Evolutionary conservation across 176 grass and related monocot species (phyloP).

Genomic region (Zoysia japonica): DNA sequence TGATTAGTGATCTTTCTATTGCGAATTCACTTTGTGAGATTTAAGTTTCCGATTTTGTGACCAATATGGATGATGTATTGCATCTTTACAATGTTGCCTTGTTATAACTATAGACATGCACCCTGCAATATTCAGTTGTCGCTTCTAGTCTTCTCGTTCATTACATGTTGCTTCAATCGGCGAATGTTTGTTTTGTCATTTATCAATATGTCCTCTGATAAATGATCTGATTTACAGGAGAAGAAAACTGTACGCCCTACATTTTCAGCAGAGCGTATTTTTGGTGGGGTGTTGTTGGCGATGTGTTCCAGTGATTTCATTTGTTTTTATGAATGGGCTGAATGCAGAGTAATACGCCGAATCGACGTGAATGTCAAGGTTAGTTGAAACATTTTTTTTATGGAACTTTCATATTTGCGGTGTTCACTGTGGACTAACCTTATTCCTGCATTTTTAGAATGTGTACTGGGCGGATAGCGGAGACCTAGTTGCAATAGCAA

Average conservation of each 20-base stretch:
- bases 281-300: constrained; percentile 87
- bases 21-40: constrained; percentile 11
- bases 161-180: not conserved
- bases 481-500: constrained; percentile 92
- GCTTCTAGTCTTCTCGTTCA: not conserved
- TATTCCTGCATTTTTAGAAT: constrained; percentile 56
- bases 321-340: constrained; percentile 99
- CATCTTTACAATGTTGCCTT: not conserved
- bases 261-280: constrained; percentile 87
- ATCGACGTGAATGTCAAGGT: constrained; percentile 99
- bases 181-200: not conserved
- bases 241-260: constrained; percentile 87
- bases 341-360: constrained; percentile 85
- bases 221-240: constrained; percentile 65
- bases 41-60: not conserved
- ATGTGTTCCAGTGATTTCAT: constrained; percentile 99
- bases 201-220: not conserved
- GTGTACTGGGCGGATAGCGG: constrained; percentile 97
- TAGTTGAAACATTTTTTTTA: constrained; percentile 14
- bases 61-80: not conserved
- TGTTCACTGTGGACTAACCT: constrained; percentile 22
- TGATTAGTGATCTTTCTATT: constrained; percentile 2
- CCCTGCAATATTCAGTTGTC: not conserved
- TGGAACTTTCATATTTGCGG: constrained; percentile 18
- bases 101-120: not conserved